Evolutionary conservation across 2,329 filamentous ascomycete genomes (phyloP).

Genomic region (Cladophialophora chaetospira): DNA sequence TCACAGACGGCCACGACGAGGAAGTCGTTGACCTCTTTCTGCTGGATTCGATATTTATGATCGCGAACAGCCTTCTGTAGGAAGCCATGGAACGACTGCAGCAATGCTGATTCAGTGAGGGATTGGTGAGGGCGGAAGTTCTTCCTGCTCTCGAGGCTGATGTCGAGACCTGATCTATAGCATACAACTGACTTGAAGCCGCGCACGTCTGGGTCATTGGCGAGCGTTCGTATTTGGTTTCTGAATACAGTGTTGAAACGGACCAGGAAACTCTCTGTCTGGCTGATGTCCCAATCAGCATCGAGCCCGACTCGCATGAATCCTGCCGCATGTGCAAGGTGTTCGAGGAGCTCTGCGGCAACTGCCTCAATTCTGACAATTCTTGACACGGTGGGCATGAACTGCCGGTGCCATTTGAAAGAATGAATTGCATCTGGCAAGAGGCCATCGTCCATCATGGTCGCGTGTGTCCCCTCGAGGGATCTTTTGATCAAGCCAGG

Average conservation of each 20-base stretch:
- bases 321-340: constrained; percentile 46
- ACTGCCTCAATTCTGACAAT: constrained; percentile 78
- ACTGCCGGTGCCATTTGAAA: constrained; percentile 66
- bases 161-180: constrained; percentile 72
- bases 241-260: constrained; percentile 56
- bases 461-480: constrained; percentile 69
- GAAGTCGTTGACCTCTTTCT: constrained; percentile 68
- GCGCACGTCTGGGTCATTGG: constrained; percentile 68
- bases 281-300: constrained; percentile 40
- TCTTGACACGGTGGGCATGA: constrained; percentile 64
- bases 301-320: constrained; percentile 45
- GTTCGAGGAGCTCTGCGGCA: constrained; percentile 63
- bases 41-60: constrained; percentile 52
- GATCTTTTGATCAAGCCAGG: constrained; percentile 64
- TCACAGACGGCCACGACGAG: constrained; percentile 66
- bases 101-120: constrained; percentile 28
- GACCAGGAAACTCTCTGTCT: constrained; percentile 33
- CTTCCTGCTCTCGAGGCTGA: constrained; percentile 44
- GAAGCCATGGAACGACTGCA: constrained; percentile 32
- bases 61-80: constrained; percentile 30
- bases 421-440: constrained; percentile 58
- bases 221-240: constrained; percentile 55
- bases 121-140: constrained; percentile 34
- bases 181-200: constrained; percentile 84
- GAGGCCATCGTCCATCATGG: constrained; percentile 79